Base-by-base conservation (phyloP, 129 eudicot genomes). In the Ambrosia artemisiifolia region DNA sequence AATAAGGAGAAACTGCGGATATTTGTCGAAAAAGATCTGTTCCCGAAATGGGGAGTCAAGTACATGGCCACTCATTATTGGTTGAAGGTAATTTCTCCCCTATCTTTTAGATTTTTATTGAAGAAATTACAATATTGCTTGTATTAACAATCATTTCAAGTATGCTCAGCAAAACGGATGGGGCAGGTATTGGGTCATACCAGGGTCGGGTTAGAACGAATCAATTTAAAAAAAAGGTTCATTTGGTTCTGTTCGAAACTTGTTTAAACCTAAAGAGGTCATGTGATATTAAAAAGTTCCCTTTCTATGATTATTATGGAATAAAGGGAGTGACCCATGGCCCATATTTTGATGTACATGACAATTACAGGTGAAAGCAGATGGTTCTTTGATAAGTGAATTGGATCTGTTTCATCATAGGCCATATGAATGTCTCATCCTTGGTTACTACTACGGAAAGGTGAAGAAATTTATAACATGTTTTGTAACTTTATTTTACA, bases 351-450 rank as follows among this genome's bases (percentile, higher is more conserved):
- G 63, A 24, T 56, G n/a, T n/a, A 38, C 67, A 43, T 75, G 44
- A 6, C 34, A 28, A 44, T 77, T 61, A 73, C 87, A 92, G 96
- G 98, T 92, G 62, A 93, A 90, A 77, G 83, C 90, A 70, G 91
- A 93, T 75, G 95, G 96, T 67, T 80, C 82, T 49, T 86, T 93
- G 82, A 87, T 87, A 69, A 73, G 98, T 65, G 96, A 89, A 61
- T 74, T 90, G 85, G 95, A 93, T 78, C 95, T 89, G 70, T 89
- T 89, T 75, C 98, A 93, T 82, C 98, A 89, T 61, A 89, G 95
- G 65, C 98, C 98, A 66, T 93, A 93, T 77, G 98, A 93, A 70
- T 93, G 98, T 70, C 90, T 93, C 79, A 81, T 93, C 44, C 81
- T 93, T 10, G 98, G 98, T 74, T 87, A 83, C 67, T 77, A 83